These are phyloP conservation scores for Paratinospora sagittata DNA, from an alignment of 164 flowering plant genomes.

Conservation along the genomic window DNA sequence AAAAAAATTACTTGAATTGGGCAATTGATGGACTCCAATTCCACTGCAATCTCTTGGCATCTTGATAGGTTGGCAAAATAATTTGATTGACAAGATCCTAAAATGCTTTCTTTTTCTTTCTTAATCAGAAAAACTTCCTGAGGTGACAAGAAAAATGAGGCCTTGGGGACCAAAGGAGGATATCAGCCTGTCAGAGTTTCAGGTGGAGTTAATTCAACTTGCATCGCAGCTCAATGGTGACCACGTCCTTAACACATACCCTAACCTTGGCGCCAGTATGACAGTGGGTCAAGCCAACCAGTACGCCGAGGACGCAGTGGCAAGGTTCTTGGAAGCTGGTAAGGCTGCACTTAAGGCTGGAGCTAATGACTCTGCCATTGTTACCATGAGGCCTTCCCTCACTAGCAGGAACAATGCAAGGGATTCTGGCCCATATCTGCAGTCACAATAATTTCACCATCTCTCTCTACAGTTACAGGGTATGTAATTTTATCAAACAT, in stretches of 20 bases:
- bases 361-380: slow-evolving; percentile 84
- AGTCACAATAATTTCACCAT: slow-evolving; percentile 17
- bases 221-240: slow-evolving; percentile 94
- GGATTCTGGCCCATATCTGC: slow-evolving; percentile 8
- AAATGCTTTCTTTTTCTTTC: not conserved
- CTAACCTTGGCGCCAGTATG: slow-evolving; percentile 68
- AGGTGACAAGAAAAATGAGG: slow-evolving; percentile 48
- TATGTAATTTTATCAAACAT: not conserved
- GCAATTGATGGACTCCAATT: no score
- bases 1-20: no score
- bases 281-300: slow-evolving; percentile 67
- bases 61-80: no score
- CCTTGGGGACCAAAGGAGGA: slow-evolving; percentile 71
- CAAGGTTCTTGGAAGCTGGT: slow-evolving; percentile 89
- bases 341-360: slow-evolving; percentile 77
- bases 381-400: slow-evolving; percentile 89
- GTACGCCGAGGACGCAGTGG: slow-evolving; percentile 88
- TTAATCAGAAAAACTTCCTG: slow-evolving; percentile 55
- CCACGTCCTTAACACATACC: slow-evolving; percentile 66
- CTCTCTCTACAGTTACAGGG: not conserved
- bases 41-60: no score
- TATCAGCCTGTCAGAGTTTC: slow-evolving; percentile 66
- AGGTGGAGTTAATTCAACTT: slow-evolving; percentile 83
- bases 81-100: not conserved
- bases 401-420: slow-evolving; percentile 45